Percentiles rank a stretch among this genome's conserved stretches.
phyloP scores from a whole-genome alignment of 2,329 filamentous ascomycete genomes.

The Harringtonia lauricola region DNA sequence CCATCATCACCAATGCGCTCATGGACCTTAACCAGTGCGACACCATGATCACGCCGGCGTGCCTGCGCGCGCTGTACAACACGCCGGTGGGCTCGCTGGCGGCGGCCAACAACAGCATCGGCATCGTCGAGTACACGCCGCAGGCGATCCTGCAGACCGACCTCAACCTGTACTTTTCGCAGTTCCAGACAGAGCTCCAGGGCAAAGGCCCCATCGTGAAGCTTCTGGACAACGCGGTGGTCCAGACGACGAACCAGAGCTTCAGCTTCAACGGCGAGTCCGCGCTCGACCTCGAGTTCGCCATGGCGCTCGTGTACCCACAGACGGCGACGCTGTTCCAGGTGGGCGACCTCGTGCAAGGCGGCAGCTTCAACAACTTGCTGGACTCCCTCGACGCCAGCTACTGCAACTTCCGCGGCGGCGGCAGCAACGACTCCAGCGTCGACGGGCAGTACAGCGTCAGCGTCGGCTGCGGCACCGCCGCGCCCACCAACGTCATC shows the following conservation, averaged over 20 bases:
- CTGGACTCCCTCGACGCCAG: constrained; percentile 33
- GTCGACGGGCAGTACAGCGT: constrained; percentile 24
- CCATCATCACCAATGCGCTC: constrained; percentile 17
- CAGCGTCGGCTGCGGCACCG: constrained; percentile 33
- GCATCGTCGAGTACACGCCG: constrained; percentile 42
- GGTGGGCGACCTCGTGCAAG: constrained; percentile 25
- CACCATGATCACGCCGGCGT: constrained; percentile 43
- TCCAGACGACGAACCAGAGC: constrained; percentile 23
- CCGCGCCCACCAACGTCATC: constrained; percentile 37
- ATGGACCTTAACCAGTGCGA: constrained; percentile 31
- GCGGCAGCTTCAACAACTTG: constrained; percentile 17
- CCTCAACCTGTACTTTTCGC: constrained; percentile 34
- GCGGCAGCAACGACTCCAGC: constrained; percentile 24
- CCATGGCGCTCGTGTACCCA: constrained; percentile 34
- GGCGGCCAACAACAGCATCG: constrained; percentile 33
- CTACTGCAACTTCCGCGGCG: constrained; percentile 30
- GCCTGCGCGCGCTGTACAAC: constrained; percentile 37
- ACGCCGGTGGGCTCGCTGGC: constrained; percentile 26
- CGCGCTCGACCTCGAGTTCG: constrained; percentile 25
- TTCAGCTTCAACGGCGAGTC: constrained; percentile 27
- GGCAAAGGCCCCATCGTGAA: constrained; percentile 25
- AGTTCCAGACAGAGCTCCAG: constrained; percentile 28
- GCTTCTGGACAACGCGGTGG: constrained; percentile 22
- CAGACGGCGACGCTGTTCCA: constrained; percentile 39
- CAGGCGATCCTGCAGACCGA: constrained; percentile 41